phyloP scores from a whole-genome alignment of 768 basidiomycete genomes.

The Mycena maculata region DNA sequence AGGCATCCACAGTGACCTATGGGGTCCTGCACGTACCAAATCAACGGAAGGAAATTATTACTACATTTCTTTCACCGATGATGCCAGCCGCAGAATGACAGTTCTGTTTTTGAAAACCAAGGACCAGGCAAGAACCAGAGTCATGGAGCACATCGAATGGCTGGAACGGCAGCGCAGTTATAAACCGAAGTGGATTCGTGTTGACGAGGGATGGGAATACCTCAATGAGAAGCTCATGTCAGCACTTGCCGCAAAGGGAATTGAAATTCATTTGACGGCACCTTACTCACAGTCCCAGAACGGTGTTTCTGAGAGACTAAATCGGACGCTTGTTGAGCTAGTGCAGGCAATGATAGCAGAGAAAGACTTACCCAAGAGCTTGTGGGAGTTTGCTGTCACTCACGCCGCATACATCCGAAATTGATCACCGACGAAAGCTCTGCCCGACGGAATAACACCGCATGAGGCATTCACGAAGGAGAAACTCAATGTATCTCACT shows the following conservation, averaged over 20 bases:
- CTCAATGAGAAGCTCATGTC: conserved; percentile 37
- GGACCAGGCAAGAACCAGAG: conserved; percentile 27
- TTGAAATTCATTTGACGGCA: conserved; percentile 43
- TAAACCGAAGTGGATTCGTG: conserved; percentile 27
- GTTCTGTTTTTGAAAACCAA: conserved; percentile 36
- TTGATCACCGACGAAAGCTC: conserved; percentile 7
- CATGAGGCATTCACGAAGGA: conserved; percentile 8
- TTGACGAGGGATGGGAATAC: conserved; percentile 47
- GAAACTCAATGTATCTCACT: conserved; percentile 6
- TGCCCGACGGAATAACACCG: conserved; percentile 4
- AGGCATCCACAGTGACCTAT: conserved; percentile 20
- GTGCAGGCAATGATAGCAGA: conserved; percentile 45
- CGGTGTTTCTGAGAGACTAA: conserved; percentile 51
- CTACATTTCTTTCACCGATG: conserved; percentile 23
- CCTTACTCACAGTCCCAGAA: conserved; percentile 54
- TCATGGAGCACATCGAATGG: conserved; percentile 28
- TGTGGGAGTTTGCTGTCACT: conserved; percentile 38
- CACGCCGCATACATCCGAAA: conserved; percentile 41
- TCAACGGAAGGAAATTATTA: conserved; percentile 8
- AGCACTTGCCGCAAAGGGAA: conserved; percentile 40
- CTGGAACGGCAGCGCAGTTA: conserved; percentile 30
- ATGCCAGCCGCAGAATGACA: conserved; percentile 13
- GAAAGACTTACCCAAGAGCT: conserved; percentile 21
- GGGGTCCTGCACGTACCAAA: conserved; percentile 2
- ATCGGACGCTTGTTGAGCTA: conserved; percentile 44